Evolutionary conservation across 139 green algal species (phyloP).

Genomic region (Parachlorella kessleri): DNA sequence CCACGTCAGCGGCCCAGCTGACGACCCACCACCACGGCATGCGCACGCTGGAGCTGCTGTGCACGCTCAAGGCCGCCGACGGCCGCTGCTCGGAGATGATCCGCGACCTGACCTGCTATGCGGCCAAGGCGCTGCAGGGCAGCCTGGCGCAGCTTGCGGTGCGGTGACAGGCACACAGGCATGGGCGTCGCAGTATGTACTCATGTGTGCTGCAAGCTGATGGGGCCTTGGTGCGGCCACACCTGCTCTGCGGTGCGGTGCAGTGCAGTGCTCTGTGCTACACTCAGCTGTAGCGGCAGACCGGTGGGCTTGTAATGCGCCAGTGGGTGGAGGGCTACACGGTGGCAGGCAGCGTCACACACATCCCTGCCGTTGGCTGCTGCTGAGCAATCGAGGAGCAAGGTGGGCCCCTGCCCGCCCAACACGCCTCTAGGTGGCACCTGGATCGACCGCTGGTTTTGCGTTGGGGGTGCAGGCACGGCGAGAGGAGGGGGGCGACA

Average conservation of each 20-base stretch:
- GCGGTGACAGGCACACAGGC: not conserved
- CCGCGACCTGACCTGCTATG: constrained; percentile 16
- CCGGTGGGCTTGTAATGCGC: no score
- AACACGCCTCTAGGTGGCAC: no score
- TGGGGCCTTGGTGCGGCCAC: no score
- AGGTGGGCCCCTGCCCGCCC: not conserved
- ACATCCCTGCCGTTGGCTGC: not conserved
- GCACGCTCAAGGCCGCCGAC: constrained; percentile 9
- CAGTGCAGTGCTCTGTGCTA: no score
- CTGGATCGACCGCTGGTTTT: no score
- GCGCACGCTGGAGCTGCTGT: constrained; percentile 13
- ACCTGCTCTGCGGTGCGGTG: no score
- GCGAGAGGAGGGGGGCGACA: not conserved
- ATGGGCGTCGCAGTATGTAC: no score
- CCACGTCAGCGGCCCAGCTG: not conserved
- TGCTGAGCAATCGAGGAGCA: not conserved
- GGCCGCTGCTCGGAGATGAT: constrained; percentile 7
- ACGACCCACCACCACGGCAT: not conserved
- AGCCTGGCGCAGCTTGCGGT: constrained; percentile 17
- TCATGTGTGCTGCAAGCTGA: no score
- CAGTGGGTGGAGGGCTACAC: no score
- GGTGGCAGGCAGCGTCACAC: no score
- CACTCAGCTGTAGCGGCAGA: no score
- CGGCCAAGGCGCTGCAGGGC: constrained; percentile 15
- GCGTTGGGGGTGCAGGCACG: constrained; percentile 2